Conservation (phyloP, 352 stramenopile species). For the Elongisporangium prolatum region DNA sequence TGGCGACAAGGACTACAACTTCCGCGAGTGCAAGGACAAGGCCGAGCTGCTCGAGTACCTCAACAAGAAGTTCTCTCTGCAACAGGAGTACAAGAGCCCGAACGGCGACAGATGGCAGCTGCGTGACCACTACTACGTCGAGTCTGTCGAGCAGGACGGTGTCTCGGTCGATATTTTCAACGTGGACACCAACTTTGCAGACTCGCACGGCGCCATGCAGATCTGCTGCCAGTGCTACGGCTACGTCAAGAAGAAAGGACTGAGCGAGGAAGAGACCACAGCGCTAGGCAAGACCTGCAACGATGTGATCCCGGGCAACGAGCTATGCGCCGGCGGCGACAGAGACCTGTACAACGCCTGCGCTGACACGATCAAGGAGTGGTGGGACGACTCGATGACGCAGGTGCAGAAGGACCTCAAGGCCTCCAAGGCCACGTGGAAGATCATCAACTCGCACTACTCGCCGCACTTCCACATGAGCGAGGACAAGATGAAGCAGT, state of each 20-base stretch:
- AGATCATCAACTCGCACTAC: constrained; percentile 89
- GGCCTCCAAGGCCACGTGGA: constrained; percentile 75
- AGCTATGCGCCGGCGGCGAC: constrained; percentile 65
- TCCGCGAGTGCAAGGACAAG: constrained; percentile 64
- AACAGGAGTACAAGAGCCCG: constrained; percentile 77
- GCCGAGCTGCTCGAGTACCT: constrained; percentile 79
- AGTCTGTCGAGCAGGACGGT: constrained; percentile 67
- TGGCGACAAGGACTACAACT: constrained; percentile 85
- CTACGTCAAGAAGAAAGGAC: constrained; percentile 64
- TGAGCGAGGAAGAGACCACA: constrained; percentile 41
- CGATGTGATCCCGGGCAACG: constrained; percentile 48
- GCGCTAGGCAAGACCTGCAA: constrained; percentile 69
- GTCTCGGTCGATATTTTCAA: constrained; percentile 89
- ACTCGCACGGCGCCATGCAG: constrained; percentile 81
- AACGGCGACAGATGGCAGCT: constrained; percentile 78
- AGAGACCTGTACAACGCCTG: constrained; percentile 76
- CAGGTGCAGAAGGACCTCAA: constrained; percentile 68
- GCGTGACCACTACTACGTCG: constrained; percentile 83
- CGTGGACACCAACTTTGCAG: constrained; percentile 82
- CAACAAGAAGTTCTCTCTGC: constrained; percentile 77
- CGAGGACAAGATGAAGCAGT: constrained; percentile 86
- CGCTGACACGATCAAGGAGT: constrained; percentile 64
- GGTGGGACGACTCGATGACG: constrained; percentile 70
- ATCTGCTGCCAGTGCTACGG: constrained; percentile 88
- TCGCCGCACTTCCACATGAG: constrained; percentile 88